These are phyloP conservation scores for Penicillium maclennaniae DNA, from an alignment of 495 filamentous ascomycete genomes.

Conservation along the genomic window DNA sequence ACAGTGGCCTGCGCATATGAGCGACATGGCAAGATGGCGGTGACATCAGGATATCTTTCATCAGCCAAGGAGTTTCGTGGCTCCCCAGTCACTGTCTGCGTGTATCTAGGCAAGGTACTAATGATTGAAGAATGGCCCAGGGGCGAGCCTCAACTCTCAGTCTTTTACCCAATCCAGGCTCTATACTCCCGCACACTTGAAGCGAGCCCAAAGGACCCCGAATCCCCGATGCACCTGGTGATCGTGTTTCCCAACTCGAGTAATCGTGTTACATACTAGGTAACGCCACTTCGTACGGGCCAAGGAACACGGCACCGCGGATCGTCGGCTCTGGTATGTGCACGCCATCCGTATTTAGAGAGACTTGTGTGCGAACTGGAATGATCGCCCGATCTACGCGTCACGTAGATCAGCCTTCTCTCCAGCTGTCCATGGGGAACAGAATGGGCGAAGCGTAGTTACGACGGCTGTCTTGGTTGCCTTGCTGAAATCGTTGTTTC, in stretches of 20 bases:
- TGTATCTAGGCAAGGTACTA: neutral
- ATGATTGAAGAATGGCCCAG: neutral
- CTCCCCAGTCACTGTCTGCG: neutral
- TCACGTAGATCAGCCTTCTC: neutral
- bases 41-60: neutral
- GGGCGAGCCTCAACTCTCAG: neutral
- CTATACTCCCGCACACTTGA: neutral
- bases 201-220: neutral
- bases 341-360: neutral
- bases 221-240: neutral
- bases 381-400: slow-evolving; percentile 1
- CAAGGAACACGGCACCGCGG: neutral
- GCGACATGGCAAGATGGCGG: neutral
- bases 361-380: neutral
- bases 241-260: neutral
- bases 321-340: neutral
- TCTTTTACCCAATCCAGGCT: neutral
- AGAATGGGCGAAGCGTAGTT: no score
- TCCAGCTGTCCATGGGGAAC: neutral
- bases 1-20: neutral
- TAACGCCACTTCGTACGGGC: neutral
- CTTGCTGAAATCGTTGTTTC: neutral
- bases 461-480: neutral
- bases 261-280: neutral
- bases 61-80: neutral